Percentiles rank a stretch among this genome's conserved stretches.
Conservation (phyloP, 2,329 filamentous ascomycete species). For the Epicoccum nigrum region DNA sequence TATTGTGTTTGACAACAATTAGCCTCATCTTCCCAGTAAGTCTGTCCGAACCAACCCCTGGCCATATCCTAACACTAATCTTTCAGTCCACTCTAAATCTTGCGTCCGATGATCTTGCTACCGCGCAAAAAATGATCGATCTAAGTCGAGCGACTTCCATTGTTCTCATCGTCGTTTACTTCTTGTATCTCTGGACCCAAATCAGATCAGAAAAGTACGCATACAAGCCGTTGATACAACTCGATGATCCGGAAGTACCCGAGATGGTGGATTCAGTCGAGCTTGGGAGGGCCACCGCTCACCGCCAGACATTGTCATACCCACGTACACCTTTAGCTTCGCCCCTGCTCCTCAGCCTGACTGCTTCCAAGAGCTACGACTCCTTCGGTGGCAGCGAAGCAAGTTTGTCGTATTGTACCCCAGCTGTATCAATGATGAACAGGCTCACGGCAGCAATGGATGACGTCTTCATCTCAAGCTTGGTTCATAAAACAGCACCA, state of each 20-base stretch:
- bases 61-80: too few relatives aligned
- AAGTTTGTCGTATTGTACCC: not conserved
- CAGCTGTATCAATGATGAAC: not conserved
- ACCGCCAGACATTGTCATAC: conserved; percentile 9
- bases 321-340: conserved; percentile 1
- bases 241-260: conserved; percentile 15
- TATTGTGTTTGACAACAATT: conserved; percentile 75
- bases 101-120: not conserved
- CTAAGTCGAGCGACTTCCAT: conserved; percentile 21
- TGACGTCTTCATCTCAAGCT: not conserved
- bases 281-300: conserved; percentile 1
- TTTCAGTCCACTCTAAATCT: conserved; percentile 16
- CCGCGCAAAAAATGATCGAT: conserved; percentile 10
- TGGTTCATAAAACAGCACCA: conserved; percentile 6
- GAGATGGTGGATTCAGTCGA: conserved; percentile 12
- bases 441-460: conserved; percentile 1
- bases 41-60: not conserved
- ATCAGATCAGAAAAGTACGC: conserved; percentile 19
- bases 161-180: conserved; percentile 21
- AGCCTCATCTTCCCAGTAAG: conserved; percentile 79
- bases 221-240: conserved; percentile 23
- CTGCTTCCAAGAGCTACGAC: conserved; percentile 6
- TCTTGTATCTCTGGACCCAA: conserved; percentile 22
- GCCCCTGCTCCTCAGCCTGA: conserved; percentile 3
- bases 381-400: not conserved